These are phyloP conservation scores for Yarrowia sp. DNA, from an alignment of 805 yeast genomes.

Conservation along the genomic window DNA sequence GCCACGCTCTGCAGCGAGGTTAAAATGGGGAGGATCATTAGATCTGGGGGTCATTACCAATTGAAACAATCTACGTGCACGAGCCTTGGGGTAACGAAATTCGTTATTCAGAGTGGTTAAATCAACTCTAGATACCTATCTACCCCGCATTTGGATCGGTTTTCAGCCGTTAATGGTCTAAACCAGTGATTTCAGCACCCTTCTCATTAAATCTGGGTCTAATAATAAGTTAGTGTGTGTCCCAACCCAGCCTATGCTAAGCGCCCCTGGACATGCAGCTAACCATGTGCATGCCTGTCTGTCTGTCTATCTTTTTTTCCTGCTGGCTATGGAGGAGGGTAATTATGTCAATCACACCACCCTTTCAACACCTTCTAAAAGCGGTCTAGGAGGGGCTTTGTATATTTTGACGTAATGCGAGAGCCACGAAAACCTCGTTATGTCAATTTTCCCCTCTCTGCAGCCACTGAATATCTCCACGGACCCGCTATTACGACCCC, in stretches of 20 bases:
- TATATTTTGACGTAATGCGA: background rate
- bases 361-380: background rate
- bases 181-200: background rate
- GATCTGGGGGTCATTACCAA: background rate
- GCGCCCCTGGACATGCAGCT: conserved; percentile 23
- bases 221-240: background rate
- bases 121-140: background rate
- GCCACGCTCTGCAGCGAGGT: conserved; percentile 4
- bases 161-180: background rate
- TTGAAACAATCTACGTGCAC: too few species aligned
- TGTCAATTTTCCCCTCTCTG: background rate
- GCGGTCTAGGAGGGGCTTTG: background rate
- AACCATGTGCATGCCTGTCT: conserved; percentile 2
- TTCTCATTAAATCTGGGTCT: background rate
- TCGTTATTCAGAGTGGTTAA: background rate
- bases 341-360: background rate
- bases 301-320: background rate
- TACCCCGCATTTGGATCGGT: background rate
- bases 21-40: background rate
- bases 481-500: background rate
- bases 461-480: background rate
- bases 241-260: background rate
- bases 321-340: background rate
- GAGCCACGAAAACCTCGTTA: background rate
- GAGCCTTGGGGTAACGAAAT: background rate